Evolutionary conservation across 2,329 filamentous ascomycete species (phyloP).

Genomic region (Escovopsis sp.): DNA sequence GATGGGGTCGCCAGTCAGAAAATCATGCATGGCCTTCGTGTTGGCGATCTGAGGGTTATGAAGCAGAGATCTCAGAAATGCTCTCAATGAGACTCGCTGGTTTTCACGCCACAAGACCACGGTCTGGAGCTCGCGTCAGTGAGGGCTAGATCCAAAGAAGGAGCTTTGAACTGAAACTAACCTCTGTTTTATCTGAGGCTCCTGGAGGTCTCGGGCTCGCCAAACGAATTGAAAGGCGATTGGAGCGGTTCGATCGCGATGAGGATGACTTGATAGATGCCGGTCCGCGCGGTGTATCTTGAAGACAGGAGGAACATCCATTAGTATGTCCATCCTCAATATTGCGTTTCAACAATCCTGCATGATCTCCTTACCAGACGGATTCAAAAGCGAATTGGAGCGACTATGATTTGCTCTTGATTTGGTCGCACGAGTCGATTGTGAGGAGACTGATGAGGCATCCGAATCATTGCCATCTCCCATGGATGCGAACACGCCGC

Average conservation of each 20-base stretch:
- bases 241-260: slow-evolving; percentile 16
- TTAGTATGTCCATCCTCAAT: too few relatives aligned
- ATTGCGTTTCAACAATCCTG: neutral
- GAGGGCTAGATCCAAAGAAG: too few relatives aligned
- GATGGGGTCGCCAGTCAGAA: slow-evolving; percentile 60
- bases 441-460: slow-evolving; percentile 65
- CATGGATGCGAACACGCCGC: slow-evolving; percentile 36
- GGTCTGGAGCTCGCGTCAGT: slow-evolving; percentile 24
- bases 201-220: slow-evolving; percentile 15
- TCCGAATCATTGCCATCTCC: slow-evolving; percentile 55
- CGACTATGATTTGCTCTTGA: slow-evolving; percentile 9
- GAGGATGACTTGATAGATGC: slow-evolving; percentile 21
- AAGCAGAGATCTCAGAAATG: slow-evolving; percentile 75
- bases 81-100: slow-evolving; percentile 80
- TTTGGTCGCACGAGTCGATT: slow-evolving; percentile 51
- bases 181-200: slow-evolving; percentile 12
- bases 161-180: slow-evolving; percentile 6
- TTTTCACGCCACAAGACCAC: slow-evolving; percentile 67
- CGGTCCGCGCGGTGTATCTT: slow-evolving; percentile 6
- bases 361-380: slow-evolving; percentile 9
- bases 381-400: slow-evolving; percentile 15
- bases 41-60: slow-evolving; percentile 72
- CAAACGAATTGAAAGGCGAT: slow-evolving; percentile 15
- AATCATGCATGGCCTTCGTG: slow-evolving; percentile 72
- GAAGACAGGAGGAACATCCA: too few relatives aligned